Conservation (phyloP, 768 basidiomycete genomes). For the Naematelia aurantialba region DNA sequence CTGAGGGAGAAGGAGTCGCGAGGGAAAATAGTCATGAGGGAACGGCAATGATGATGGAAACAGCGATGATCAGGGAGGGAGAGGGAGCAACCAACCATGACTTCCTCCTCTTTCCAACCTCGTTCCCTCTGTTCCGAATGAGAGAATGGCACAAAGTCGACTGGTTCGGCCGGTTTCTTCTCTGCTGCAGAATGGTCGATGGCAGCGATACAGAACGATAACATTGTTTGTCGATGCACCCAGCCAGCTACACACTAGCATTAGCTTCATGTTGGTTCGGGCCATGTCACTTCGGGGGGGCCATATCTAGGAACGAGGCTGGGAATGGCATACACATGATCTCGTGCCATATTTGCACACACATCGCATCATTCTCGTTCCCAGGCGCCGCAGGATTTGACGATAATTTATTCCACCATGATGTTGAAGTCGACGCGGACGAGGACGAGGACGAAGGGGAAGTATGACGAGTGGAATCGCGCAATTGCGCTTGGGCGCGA, state of each 20-base stretch:
- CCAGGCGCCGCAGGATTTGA: slow-evolving; percentile 4
- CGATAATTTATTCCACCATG: background rate
- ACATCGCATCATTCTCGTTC: slow-evolving; percentile 40
- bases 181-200: slow-evolving; percentile 28
- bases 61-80: background rate
- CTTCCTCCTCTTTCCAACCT: slow-evolving; percentile 43
- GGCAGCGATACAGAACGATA: slow-evolving; percentile 38
- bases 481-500: slow-evolving; percentile 42
- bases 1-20: too few species aligned
- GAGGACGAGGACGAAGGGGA: background rate
- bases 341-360: slow-evolving; percentile 43
- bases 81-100: slow-evolving; percentile 30
- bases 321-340: slow-evolving; percentile 44
- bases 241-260: slow-evolving; percentile 39
- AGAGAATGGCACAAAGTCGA: slow-evolving; percentile 16
- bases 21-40: background rate
- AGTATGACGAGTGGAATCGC: slow-evolving; percentile 30
- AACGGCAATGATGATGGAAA: background rate
- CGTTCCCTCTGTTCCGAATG: slow-evolving; percentile 7
- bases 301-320: background rate
- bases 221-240: slow-evolving; percentile 46
- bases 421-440: background rate
- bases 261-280: too few species aligned
- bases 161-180: slow-evolving; percentile 26
- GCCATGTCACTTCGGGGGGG: too few species aligned